A percentile compares a stretch with the other conserved stretches of the same genome.
Conservation (phyloP, 2,329 filamentous ascomycete species). For the Trichoderma sp. region DNA sequence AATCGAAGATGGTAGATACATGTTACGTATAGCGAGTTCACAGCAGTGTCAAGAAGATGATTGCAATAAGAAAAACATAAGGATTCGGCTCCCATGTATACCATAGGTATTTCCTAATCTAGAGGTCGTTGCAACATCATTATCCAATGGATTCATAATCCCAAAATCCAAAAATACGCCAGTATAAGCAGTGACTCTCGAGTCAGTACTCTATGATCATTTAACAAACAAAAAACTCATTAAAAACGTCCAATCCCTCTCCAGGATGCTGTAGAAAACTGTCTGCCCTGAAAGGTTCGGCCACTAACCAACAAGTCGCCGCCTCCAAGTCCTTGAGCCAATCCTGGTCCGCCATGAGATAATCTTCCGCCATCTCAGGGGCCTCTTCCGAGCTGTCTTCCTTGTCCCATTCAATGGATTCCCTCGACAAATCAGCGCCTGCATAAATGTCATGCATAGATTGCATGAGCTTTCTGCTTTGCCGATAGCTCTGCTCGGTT, state of each 20-base stretch:
- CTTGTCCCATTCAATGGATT: neutral
- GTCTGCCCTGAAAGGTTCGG: conserved; percentile 8
- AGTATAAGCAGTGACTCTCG: neutral
- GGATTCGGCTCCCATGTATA: neutral
- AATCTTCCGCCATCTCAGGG: neutral
- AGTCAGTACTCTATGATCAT: neutral
- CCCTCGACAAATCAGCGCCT: conserved; percentile 4
- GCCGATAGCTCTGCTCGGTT: conserved; percentile 8
- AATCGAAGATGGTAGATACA: neutral
- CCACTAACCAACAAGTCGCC: conserved; percentile 14
- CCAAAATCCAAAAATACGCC: neutral
- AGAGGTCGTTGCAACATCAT: neutral
- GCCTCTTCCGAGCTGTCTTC: neutral
- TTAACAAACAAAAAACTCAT: conserved; percentile 5
- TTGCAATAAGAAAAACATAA: neutral
- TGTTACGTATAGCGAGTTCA: neutral
- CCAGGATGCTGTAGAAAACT: conserved; percentile 1
- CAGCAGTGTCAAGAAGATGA: neutral
- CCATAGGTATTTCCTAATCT: neutral
- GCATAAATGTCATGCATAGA: conserved; percentile 15
- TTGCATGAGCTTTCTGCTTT: conserved; percentile 12
- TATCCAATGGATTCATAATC: neutral
- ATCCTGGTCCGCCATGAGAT: conserved; percentile 2
- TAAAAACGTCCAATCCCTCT: conserved; percentile 2
- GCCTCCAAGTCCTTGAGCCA: conserved; percentile 16